Percentiles rank a stretch among this genome's conserved stretches.
phyloP scores from a whole-genome alignment of 192 early-diverging fungal species.

The Coemansia sp. region DNA sequence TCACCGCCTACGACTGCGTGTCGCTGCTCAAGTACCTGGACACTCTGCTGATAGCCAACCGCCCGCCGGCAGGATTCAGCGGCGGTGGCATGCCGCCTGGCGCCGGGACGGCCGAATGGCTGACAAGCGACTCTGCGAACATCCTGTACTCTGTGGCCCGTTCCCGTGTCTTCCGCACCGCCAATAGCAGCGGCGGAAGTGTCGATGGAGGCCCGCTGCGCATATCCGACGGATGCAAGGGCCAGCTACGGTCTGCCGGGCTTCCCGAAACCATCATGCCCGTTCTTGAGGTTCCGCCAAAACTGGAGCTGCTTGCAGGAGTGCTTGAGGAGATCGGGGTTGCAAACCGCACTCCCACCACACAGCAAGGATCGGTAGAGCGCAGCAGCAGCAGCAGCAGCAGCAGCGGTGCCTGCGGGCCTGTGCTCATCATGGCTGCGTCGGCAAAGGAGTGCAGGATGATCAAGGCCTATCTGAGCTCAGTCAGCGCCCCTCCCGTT shows the following conservation, averaged over 20 bases:
- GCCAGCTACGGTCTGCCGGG: conserved; percentile 43
- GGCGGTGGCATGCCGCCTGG: background rate
- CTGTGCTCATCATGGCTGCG: conserved; percentile 36
- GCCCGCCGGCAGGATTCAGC: conserved; percentile 29
- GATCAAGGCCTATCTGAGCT: conserved; percentile 19
- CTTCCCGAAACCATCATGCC: conserved; percentile 71
- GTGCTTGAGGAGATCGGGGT: conserved; percentile 75
- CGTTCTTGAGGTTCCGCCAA: conserved; percentile 89
- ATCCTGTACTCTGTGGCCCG: conserved; percentile 67
- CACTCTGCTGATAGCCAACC: conserved; percentile 68
- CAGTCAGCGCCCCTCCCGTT: background rate
- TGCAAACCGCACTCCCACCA: conserved; percentile 7
- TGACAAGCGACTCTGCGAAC: conserved; percentile 84
- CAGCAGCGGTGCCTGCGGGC: conserved; percentile 2
- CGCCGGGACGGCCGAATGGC: conserved; percentile 65
- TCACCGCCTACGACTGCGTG: conserved; percentile 85
- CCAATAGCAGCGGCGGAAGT: background rate
- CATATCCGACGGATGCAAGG: background rate
- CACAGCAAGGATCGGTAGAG: background rate
- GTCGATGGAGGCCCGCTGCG: conserved; percentile 9
- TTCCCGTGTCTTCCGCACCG: conserved; percentile 53
- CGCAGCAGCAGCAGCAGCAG: background rate
- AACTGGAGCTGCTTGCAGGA: conserved; percentile 75
- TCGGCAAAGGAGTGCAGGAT: conserved; percentile 31
- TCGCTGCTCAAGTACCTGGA: conserved; percentile 87